Conservation (phyloP, 208 protist genomes). For the Trypanosoma lewisi region DNA sequence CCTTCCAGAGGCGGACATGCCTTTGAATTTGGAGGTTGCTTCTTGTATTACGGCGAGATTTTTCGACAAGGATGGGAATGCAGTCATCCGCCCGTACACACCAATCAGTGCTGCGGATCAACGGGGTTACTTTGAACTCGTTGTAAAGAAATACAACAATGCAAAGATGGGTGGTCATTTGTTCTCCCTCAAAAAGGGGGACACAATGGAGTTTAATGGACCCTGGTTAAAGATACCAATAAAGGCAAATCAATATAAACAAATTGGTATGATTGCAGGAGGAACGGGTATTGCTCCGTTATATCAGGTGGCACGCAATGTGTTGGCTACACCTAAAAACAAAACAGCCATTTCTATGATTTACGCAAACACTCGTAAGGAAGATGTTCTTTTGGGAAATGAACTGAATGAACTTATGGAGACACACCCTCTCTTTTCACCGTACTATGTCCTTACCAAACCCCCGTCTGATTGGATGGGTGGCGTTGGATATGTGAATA, state of each 20-base stretch:
- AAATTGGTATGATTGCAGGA: slow-evolving; percentile 92
- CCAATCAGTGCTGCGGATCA: slow-evolving; percentile 78
- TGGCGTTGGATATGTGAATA: slow-evolving; percentile 84
- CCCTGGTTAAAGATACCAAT: slow-evolving; percentile 90
- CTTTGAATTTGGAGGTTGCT: slow-evolving; percentile 73
- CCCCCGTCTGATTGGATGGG: slow-evolving; percentile 90
- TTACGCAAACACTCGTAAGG: slow-evolving; percentile 88
- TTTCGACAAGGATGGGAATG: slow-evolving; percentile 71
- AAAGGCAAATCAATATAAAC: slow-evolving; percentile 84
- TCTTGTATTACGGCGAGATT: slow-evolving; percentile 78
- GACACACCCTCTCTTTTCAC: slow-evolving; percentile 85
- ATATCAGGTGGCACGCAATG: slow-evolving; percentile 88
- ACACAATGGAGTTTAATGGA: slow-evolving; percentile 90
- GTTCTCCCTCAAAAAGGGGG: slow-evolving; percentile 89
- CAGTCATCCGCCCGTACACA: slow-evolving; percentile 87
- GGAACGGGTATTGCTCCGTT: slow-evolving; percentile 94
- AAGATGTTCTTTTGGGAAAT: slow-evolving; percentile 92
- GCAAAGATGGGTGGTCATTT: slow-evolving; percentile 91
- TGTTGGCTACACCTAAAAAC: slow-evolving; percentile 79
- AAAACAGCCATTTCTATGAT: slow-evolving; percentile 86
- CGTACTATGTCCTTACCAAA: slow-evolving; percentile 91
- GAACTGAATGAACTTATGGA: slow-evolving; percentile 92
- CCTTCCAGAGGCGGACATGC: slow-evolving; percentile 77
- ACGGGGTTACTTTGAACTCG: slow-evolving; percentile 85
- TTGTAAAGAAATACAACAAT: slow-evolving; percentile 89